Conservation (phyloP, 2,329 filamentous ascomycete genomes). For the Penicillium nordicum region DNA sequence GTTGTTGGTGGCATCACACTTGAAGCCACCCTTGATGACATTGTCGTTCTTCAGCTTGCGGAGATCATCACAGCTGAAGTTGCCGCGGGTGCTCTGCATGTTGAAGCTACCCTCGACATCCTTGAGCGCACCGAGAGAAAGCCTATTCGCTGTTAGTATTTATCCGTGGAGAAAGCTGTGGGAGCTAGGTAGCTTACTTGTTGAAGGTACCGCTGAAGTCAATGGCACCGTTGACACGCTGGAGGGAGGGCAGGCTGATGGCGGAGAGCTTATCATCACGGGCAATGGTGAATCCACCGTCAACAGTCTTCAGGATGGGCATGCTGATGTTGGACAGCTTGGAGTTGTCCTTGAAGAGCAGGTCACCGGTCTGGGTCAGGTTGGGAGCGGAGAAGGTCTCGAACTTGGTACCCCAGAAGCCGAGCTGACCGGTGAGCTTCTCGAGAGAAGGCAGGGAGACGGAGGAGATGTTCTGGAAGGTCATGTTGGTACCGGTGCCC, state of each 20-base stretch:
- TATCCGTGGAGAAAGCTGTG: constrained; percentile 8
- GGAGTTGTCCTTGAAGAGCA: constrained; percentile 57
- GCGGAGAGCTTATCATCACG: constrained; percentile 76
- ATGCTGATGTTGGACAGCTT: constrained; percentile 70
- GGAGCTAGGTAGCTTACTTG: constrained; percentile 57
- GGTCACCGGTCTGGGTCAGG: constrained; percentile 48
- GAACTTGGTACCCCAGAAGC: constrained; percentile 72
- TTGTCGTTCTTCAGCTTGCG: constrained; percentile 43
- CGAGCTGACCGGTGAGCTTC: constrained; percentile 72
- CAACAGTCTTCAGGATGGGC: constrained; percentile 63
- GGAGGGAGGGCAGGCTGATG: constrained; percentile 66
- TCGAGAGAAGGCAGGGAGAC: constrained; percentile 71
- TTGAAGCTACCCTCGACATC: constrained; percentile 71
- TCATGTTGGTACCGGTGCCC: constrained; percentile 72
- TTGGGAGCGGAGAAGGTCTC: constrained; percentile 45
- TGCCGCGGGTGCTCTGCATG: constrained; percentile 59
- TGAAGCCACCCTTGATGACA: constrained; percentile 48
- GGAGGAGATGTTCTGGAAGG: constrained; percentile 73
- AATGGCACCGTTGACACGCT: constrained; percentile 72
- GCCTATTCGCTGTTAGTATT: constrained; percentile 51
- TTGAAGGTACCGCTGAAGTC: constrained; percentile 82
- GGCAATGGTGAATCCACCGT: constrained; percentile 77
- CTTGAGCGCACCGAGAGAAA: constrained; percentile 63
- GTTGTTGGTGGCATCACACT: constrained; percentile 39
- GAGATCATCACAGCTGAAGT: constrained; percentile 59